These are phyloP conservation scores for Rhizopogon vesiculosus DNA, from an alignment of 768 basidiomycete genomes.

Conservation along the genomic window DNA sequence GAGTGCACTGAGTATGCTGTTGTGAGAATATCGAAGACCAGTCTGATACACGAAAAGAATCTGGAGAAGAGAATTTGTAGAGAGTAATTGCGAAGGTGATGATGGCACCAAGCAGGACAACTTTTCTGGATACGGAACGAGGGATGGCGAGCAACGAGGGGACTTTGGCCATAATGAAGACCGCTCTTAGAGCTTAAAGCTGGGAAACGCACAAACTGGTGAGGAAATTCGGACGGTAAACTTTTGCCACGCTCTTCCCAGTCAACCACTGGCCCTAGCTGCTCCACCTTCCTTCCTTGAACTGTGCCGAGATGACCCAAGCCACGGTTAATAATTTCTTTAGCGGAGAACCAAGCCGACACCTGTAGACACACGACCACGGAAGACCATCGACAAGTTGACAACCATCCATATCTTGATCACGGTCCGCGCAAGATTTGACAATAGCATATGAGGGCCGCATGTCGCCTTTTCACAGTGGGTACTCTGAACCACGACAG, in stretches of 20 bases:
- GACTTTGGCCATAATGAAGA: slow-evolving; percentile 6
- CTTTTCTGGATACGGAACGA: slow-evolving; percentile 16
- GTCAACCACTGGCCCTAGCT: no score
- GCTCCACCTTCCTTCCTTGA: no score
- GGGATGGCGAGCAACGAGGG: slow-evolving; percentile 11
- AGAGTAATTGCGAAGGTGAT: slow-evolving; percentile 21
- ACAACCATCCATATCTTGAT: no score
- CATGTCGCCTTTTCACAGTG: no score
- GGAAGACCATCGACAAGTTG: no score
- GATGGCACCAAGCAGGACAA: slow-evolving; percentile 22
- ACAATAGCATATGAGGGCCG: no score
- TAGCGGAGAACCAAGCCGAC: no score
- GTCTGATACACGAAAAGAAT: slow-evolving; percentile 8
- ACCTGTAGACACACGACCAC: no score
- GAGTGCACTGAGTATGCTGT: slow-evolving; percentile 27
- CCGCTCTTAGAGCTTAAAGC: background rate
- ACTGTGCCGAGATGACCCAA: no score
- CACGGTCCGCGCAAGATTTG: no score
- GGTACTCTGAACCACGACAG: background rate
- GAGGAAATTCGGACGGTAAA: background rate
- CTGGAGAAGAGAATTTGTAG: slow-evolving; percentile 24
- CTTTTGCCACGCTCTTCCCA: background rate
- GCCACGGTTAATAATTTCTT: no score
- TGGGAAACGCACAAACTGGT: background rate
- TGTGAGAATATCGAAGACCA: slow-evolving; percentile 22